Percentiles rank a stretch among this genome's conserved stretches.
These are phyloP conservation scores for Penicillium dipodomyicola DNA, from an alignment of 495 filamentous ascomycete species.

Conservation along the genomic window DNA sequence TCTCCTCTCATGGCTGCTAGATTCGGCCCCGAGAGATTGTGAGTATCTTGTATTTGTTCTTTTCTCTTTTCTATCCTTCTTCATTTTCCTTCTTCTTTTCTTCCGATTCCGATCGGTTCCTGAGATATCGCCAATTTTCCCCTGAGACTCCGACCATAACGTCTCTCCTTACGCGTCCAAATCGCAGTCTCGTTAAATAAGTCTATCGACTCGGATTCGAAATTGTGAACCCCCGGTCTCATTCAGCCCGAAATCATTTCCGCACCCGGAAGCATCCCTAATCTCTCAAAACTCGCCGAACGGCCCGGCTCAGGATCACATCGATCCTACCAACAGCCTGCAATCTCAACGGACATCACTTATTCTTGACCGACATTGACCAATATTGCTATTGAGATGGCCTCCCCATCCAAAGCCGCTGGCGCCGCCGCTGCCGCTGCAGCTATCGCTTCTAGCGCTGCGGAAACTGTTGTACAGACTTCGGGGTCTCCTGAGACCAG, in stretches of 20 bases:
- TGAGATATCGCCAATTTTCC: slow-evolving; percentile 7
- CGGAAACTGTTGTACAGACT: neutral
- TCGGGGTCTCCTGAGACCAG: neutral
- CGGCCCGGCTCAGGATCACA: slow-evolving; percentile 7
- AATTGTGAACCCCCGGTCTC: neutral
- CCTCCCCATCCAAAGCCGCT: neutral
- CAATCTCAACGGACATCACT: neutral
- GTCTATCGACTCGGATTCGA: slow-evolving; percentile 3
- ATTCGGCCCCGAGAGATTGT: slow-evolving; percentile 19
- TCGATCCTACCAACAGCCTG: slow-evolving; percentile 6
- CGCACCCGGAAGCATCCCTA: neutral
- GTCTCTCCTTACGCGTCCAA: slow-evolving; percentile 14
- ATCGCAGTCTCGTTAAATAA: slow-evolving; percentile 21
- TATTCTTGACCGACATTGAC: neutral
- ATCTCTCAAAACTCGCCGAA: slow-evolving; percentile 4
- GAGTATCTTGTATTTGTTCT: slow-evolving; percentile 43
- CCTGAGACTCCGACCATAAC: slow-evolving; percentile 15
- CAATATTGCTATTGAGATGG: neutral
- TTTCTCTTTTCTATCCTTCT: slow-evolving; percentile 52
- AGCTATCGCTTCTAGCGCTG: neutral
- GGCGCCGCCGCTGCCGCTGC: neutral
- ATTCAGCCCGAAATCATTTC: neutral
- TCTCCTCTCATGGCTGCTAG: slow-evolving; percentile 62
- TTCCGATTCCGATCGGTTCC: slow-evolving; percentile 4
- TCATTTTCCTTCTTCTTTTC: slow-evolving; percentile 44